Evolutionary conservation across 306 rosid genomes (phyloP).

Genomic region (Malus sylvestris): DNA sequence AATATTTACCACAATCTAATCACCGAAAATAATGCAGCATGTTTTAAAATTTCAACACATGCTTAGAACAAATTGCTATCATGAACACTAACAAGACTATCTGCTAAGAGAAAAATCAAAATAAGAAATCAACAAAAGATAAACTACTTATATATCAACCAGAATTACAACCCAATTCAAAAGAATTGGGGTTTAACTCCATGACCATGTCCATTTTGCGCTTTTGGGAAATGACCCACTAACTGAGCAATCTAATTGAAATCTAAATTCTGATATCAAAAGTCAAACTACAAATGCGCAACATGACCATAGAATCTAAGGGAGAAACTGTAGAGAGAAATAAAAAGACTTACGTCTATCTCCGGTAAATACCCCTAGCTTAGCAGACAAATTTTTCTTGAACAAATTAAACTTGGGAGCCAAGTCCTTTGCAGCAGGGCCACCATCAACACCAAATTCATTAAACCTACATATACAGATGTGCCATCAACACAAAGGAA

Average conservation of each 20-base stretch:
- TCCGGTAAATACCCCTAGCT: constrained; percentile 51
- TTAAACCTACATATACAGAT: too few species aligned
- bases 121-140: neutral
- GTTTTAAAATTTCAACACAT: neutral
- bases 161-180: neutral
- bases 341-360: constrained; percentile 42
- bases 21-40: neutral
- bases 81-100: neutral
- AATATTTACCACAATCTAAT: neutral
- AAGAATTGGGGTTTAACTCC: too few species aligned
- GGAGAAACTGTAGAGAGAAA: constrained; percentile 2
- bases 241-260: too few species aligned
- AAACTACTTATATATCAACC: neutral
- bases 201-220: too few species aligned
- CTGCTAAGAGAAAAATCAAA: neutral
- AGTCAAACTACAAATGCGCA: constrained; percentile 5
- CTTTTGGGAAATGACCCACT: too few species aligned
- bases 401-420: constrained; percentile 29
- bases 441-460: too few species aligned
- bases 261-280: constrained; percentile 10
- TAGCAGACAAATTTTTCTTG: constrained; percentile 39
- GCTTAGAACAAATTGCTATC: neutral
- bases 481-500: too few species aligned
- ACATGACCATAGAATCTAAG: neutral
- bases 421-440: too few species aligned